Evolutionary conservation across 345 rosid species (phyloP).

Genomic region (Salix udensis): DNA sequence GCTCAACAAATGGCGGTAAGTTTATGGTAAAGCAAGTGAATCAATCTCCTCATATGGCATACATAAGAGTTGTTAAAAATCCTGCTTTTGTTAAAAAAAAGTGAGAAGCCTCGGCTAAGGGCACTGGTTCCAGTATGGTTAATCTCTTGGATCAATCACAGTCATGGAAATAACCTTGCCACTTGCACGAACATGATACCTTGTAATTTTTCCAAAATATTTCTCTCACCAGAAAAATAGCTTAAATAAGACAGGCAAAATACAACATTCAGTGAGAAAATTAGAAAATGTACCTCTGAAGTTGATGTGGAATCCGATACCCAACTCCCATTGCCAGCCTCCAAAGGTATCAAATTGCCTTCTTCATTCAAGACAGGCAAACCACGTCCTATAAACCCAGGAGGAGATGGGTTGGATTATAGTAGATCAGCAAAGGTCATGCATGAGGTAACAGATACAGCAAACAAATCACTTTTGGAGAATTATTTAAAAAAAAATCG

Average conservation of each 20-base stretch:
- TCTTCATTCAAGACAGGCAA: conserved; percentile 87
- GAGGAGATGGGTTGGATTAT: not conserved
- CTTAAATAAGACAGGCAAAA: not conserved
- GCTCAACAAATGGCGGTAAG: not conserved
- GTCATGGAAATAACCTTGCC: not conserved
- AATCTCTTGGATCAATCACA: not conserved
- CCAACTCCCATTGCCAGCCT: conserved; percentile 60
- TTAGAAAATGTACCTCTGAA: conserved; percentile 52
- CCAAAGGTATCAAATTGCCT: conserved; percentile 55
- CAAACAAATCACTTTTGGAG: not conserved
- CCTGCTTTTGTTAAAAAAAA: no score
- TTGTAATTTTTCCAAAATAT: not conserved
- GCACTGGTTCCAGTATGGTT: no score
- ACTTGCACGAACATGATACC: not conserved
- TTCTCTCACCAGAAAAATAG: not conserved
- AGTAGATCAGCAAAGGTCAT: not conserved
- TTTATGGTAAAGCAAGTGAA: not conserved
- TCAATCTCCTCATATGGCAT: not conserved
- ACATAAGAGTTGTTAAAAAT: not conserved
- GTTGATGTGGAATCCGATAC: conserved; percentile 45
- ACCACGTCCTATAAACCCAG: conserved; percentile 52
- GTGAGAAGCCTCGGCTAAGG: no score
- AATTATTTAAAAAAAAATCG: not conserved
- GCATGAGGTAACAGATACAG: not conserved
- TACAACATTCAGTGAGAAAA: not conserved